Conservation (phyloP, 306 rosid genomes). For the Rubus idaeus region DNA sequence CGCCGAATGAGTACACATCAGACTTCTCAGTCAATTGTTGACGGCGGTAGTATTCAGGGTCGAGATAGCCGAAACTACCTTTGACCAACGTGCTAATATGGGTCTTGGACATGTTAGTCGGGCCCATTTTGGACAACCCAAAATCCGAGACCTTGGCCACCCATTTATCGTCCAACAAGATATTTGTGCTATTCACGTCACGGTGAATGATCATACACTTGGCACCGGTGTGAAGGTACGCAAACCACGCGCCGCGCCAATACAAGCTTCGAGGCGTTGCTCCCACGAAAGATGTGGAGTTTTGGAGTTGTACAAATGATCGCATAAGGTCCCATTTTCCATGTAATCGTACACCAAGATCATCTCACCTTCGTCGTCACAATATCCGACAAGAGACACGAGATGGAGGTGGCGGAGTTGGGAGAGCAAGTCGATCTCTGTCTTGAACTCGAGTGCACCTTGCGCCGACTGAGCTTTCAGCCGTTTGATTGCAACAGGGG, state of each 20-base stretch:
- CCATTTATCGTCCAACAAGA: no score
- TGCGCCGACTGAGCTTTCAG: slow-evolving; percentile 10
- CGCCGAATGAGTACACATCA: no score
- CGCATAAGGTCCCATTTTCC: slow-evolving; percentile 17
- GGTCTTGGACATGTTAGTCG: no score
- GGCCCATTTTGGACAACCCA: no score
- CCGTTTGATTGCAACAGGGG: slow-evolving; percentile 31
- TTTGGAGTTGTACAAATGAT: slow-evolving; percentile 8
- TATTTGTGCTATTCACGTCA: no score
- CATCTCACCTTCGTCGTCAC: not conserved
- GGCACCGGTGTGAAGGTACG: no score
- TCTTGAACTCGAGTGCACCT: slow-evolving; percentile 27
- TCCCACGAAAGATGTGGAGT: not conserved
- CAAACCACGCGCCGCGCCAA: not conserved
- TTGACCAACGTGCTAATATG: no score
- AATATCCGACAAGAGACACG: slow-evolving; percentile 23
- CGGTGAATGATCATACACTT: no score
- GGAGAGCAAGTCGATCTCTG: not conserved
- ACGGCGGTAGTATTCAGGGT: no score
- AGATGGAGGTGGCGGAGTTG: slow-evolving; percentile 26
- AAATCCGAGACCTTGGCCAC: no score
- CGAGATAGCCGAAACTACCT: no score
- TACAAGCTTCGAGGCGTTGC: slow-evolving; percentile 2
- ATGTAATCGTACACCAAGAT: slow-evolving; percentile 13
- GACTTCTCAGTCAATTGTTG: no score